Evolutionary conservation across 2,329 filamentous ascomycete species (phyloP).

Genomic region (Alternaria ethzedia): DNA sequence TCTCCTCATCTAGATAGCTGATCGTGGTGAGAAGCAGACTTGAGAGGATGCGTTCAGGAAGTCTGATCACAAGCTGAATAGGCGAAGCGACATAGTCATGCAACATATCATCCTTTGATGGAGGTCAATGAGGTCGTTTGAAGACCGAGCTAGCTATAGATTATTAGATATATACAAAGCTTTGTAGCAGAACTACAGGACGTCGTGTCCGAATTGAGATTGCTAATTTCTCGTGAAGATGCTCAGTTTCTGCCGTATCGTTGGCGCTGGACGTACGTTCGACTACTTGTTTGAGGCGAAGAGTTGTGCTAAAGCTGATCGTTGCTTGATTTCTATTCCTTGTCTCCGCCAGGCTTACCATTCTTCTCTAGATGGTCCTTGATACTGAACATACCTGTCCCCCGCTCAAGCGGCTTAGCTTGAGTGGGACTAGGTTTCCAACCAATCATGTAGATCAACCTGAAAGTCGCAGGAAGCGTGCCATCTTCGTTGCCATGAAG

Average conservation of each 20-base stretch:
- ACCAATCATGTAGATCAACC: conserved; percentile 98
- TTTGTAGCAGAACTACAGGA: neutral
- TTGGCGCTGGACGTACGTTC: neutral
- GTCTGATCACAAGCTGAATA: neutral
- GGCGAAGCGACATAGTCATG: neutral
- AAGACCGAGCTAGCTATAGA: neutral
- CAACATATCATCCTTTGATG: neutral
- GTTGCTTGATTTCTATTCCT: conserved; percentile 8
- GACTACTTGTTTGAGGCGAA: neutral
- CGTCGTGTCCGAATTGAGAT: neutral
- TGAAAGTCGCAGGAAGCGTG: conserved; percentile 81
- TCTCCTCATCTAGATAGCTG: conserved; percentile 11
- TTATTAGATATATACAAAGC: neutral
- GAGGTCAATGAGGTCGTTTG: neutral
- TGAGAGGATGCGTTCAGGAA: neutral
- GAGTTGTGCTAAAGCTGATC: neutral
- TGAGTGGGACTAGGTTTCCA: conserved; percentile 89
- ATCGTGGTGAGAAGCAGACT: neutral
- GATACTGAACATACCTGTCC: conserved; percentile 84
- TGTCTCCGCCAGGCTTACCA: conserved; percentile 35
- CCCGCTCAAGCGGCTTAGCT: conserved; percentile 78
- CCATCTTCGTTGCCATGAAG: conserved; percentile 78
- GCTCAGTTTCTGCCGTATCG: neutral
- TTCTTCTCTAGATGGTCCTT: conserved; percentile 75
- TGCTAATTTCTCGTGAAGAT: neutral